Base-by-base conservation (phyloP, 2,329 filamentous ascomycete species). In the Hypoxylon sp. region DNA sequence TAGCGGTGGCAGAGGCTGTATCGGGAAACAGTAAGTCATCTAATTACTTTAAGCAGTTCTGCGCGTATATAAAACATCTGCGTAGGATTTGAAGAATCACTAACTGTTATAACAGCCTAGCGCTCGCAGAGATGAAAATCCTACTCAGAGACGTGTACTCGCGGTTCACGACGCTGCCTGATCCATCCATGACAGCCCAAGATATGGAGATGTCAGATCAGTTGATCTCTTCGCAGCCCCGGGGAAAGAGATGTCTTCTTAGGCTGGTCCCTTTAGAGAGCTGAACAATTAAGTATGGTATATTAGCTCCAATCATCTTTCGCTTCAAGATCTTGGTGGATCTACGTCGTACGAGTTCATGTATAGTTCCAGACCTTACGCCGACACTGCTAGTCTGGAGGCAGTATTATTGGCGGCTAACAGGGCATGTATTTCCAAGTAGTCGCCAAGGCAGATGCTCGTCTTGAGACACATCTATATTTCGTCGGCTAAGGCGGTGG, bases 181-280 rank as follows among this genome's bases (percentile, higher is more conserved):
- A 90, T 32, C 65, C 75, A 7, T 81, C 80, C 13, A 89, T 88
- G 84, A 86, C 83, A 71, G 79, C 79, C 5, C 84, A 82, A 31
- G 83, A 83, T 24, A 92, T 92, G 90, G 81, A 82, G 35, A 88
- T 91, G 82, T 85, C 87, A 21, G 89, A 92, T 73, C 89, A 91
- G 75, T 82, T 92, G 32, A 91, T 92, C 61, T 91, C 90, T 7
- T 86, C 89, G 15, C 82, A 90, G 51, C 90, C 90, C 0, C 76
- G 83, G 46, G 88, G 86, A 5, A 86, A 90, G 75, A 85, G 78
- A 57, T 92, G 90, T 71, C 78, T 88, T 60, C 75, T 92, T 53
- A 81, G 77, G 52, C 86, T 89, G 65, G 72, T 81, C 13, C 80
- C 82, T 0, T 39, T 73, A 3, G 66, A 61, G 19, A 24, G 56